A percentile compares a stretch with the other conserved stretches of the same genome.
Conservation (phyloP, 176 grass and related monocot species). For the Melocanna baccifera region DNA sequence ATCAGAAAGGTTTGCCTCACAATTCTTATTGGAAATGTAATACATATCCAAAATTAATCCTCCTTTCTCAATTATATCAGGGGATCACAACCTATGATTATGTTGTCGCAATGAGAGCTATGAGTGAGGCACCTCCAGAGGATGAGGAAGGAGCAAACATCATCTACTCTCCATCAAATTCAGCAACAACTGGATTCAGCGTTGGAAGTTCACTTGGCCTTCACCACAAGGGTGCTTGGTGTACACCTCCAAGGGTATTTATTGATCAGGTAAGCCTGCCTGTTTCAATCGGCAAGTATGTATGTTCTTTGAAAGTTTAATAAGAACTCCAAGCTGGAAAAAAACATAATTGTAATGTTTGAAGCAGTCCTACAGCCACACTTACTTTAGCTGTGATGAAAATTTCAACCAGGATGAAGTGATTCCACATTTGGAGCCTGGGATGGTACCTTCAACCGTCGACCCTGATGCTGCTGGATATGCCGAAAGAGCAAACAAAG, state of each 20-base stretch:
- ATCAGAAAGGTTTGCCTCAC: slow-evolving; percentile 78
- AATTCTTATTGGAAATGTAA: slow-evolving; percentile 13
- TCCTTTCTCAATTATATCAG: slow-evolving; percentile 40
- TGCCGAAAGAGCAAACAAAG: slow-evolving; percentile 69
- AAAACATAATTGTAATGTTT: background rate
- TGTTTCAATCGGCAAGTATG: background rate
- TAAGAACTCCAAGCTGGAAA: slow-evolving; percentile 16
- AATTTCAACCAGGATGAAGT: slow-evolving; percentile 76
- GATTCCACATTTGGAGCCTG: slow-evolving; percentile 88
- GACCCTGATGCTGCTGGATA: slow-evolving; percentile 82
- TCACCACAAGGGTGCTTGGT: slow-evolving; percentile 96
- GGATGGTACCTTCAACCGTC: slow-evolving; percentile 81
- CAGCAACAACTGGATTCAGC: slow-evolving; percentile 91
- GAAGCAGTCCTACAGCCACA: background rate
- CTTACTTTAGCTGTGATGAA: slow-evolving; percentile 31
- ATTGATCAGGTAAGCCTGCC: slow-evolving; percentile 59
- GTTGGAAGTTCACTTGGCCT: slow-evolving; percentile 82
- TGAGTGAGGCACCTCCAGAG: slow-evolving; percentile 80
- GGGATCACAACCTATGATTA: slow-evolving; percentile 98
- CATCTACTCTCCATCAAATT: slow-evolving; percentile 92
- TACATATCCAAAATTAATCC: slow-evolving; percentile 2
- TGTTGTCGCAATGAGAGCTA: slow-evolving; percentile 96
- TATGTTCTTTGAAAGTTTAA: slow-evolving; percentile 13
- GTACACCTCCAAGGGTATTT: slow-evolving; percentile 96
- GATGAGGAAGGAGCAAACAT: slow-evolving; percentile 82